A percentile compares a stretch with the other conserved stretches of the same genome.
These are phyloP conservation scores for Colletotrichum shisoi DNA, from an alignment of 2,329 filamentous ascomycete genomes.

Conservation along the genomic window DNA sequence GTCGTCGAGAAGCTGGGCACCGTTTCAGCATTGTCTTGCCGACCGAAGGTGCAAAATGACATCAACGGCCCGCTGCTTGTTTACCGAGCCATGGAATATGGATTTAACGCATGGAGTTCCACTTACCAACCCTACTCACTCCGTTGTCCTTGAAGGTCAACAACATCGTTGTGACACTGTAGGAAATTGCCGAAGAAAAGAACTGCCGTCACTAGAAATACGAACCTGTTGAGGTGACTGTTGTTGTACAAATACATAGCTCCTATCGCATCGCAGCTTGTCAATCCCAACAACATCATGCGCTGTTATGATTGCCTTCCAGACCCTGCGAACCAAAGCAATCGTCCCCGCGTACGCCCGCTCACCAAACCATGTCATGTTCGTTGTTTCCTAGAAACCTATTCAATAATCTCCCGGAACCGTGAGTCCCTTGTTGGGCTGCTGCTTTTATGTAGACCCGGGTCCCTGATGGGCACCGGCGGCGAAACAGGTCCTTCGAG, in stretches of 20 bases:
- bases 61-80: too few species aligned
- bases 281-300: background rate
- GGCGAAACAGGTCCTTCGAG: constrained; percentile 47
- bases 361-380: background rate
- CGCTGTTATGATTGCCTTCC: background rate
- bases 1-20: background rate
- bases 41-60: background rate
- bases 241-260: background rate
- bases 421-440: constrained; percentile 66
- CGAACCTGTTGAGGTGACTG: background rate
- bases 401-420: constrained; percentile 66
- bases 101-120: too few species aligned
- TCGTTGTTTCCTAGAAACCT: background rate
- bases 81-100: too few species aligned
- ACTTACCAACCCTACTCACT: background rate
- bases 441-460: constrained; percentile 50
- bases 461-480: constrained; percentile 50
- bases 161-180: background rate
- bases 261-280: background rate
- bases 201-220: too few species aligned
- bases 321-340: too few species aligned
- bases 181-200: background rate
- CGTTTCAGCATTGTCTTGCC: background rate
- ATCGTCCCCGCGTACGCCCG: background rate
- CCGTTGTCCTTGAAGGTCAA: too few species aligned